Base-by-base conservation (phyloP, 352 stramenopile species). In the Phytophthora cactorum region DNA sequence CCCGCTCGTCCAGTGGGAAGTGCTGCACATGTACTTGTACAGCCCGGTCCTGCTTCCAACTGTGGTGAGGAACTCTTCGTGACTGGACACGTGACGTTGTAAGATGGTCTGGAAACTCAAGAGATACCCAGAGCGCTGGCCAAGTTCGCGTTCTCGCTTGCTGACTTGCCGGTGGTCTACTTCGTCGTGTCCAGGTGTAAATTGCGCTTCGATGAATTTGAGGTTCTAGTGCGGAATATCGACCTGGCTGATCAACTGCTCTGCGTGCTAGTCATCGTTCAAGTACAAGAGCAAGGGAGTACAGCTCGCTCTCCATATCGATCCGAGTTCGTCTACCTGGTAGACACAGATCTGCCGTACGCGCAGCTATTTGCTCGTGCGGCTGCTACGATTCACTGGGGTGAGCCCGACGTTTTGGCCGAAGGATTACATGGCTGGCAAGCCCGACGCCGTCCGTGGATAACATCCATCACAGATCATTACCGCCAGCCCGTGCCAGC, bases 401-500 rank as follows among this genome's bases (percentile, higher is more conserved):
- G 77, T 9, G 77, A 79, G 2, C 80, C 89, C 25, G 86, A 90
- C 34, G 97, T 92, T 22, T 82, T 81, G 4, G 86, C 89, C 9
- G 90, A 92, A 44, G 90, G 83, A 8, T 70, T 98, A n/a, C 3
- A 65, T 84, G 8, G 77, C 83, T 41, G 88, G 88, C 7, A 88
- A 96, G 31, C 91, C 92, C 10, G 93, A 86, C 5, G 82, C 92
- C 57, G 75, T 97, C 29, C 93, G 86, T 49, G 91, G 91, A 1
- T 94, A 90, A 39, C 96, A 97, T 70, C 85, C 84, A 8, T 86
- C 93, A 60, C 92, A 98, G 59, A 79, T 77, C 31, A 96, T 97
- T 64, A 93, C 68, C 89, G 22, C 69, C 74, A 46, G n/a, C n/a
- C n/a, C n/a, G n/a, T n/a, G n/a, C n/a, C n/a, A n/a, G n/a, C n/a